Evolutionary conservation across 805 yeast genomes (phyloP).

Genomic region (Torulaspora indica): DNA sequence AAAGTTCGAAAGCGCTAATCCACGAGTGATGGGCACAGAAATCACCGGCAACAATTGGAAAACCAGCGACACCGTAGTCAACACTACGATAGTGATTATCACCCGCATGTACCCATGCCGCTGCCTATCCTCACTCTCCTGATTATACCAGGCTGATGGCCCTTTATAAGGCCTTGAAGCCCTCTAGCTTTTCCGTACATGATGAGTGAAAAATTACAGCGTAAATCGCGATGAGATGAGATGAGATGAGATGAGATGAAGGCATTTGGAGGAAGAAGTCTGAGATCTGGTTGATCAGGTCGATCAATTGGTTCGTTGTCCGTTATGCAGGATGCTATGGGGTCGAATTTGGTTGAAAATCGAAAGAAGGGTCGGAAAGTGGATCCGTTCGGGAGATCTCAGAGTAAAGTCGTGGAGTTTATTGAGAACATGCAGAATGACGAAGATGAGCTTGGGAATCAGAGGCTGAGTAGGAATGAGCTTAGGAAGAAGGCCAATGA

Average conservation of each 20-base stretch:
- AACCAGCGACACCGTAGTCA: constrained; percentile 48
- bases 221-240: constrained; percentile 13
- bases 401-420: constrained; percentile 36
- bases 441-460: constrained; percentile 12
- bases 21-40: constrained; percentile 53
- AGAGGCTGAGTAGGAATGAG: constrained; percentile 23
- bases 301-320: constrained; percentile 2
- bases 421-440: constrained; percentile 36
- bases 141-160: neutral
- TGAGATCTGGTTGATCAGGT: neutral
- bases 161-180: neutral
- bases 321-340: neutral
- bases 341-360: neutral
- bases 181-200: neutral
- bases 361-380: constrained; percentile 4
- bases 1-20: constrained; percentile 47
- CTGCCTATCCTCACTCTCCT: neutral
- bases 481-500: constrained; percentile 39
- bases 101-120: constrained; percentile 3
- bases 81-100: constrained; percentile 3
- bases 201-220: constrained; percentile 4
- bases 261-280: neutral
- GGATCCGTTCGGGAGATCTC: constrained; percentile 18
- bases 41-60: constrained; percentile 57
- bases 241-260: constrained; percentile 12